These are phyloP conservation scores for Draba incana DNA, from an alignment of 345 rosid genomes.

Conservation along the genomic window DNA sequence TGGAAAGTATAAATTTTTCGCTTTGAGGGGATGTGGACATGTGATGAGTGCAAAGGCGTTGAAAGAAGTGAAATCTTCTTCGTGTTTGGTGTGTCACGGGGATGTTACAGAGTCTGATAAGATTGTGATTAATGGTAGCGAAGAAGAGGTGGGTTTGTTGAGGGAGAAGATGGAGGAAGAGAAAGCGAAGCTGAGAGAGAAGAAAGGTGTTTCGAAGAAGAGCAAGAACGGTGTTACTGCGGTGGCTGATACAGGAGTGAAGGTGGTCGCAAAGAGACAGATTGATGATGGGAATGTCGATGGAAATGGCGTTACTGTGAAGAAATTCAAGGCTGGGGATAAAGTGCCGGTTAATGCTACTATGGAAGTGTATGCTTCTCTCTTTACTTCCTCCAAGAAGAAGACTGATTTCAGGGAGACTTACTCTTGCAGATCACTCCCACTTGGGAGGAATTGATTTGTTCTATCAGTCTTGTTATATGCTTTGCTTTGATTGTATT, in stretches of 20 bases:
- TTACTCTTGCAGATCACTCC: constrained; percentile 77
- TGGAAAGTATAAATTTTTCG: constrained; percentile 78
- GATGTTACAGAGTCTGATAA: constrained; percentile 68
- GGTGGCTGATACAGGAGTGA: constrained; percentile 45
- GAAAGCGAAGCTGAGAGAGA: constrained; percentile 58
- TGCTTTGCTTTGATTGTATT: constrained; percentile 8
- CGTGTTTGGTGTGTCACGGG: constrained; percentile 86
- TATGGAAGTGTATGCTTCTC: constrained; percentile 84
- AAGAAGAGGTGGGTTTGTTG: constrained; percentile 70
- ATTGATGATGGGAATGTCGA: constrained; percentile 54
- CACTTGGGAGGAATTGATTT: constrained; percentile 78
- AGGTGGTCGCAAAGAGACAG: constrained; percentile 52
- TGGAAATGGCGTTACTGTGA: constrained; percentile 49
- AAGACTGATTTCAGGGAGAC: constrained; percentile 79
- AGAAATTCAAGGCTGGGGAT: constrained; percentile 69
- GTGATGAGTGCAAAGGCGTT: constrained; percentile 90
- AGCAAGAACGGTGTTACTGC: constrained; percentile 46
- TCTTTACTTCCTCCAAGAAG: constrained; percentile 84
- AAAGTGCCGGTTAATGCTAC: constrained; percentile 77
- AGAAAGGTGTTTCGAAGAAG: constrained; percentile 57
- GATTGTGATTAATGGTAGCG: constrained; percentile 80
- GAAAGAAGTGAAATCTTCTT: constrained; percentile 85
- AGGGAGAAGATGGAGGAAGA: constrained; percentile 78
- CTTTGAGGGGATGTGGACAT: constrained; percentile 80
- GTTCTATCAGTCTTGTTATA: not conserved